These are phyloP conservation scores for Stemphylium lycopersici DNA, from an alignment of 2,329 filamentous ascomycete species.

Conservation along the genomic window DNA sequence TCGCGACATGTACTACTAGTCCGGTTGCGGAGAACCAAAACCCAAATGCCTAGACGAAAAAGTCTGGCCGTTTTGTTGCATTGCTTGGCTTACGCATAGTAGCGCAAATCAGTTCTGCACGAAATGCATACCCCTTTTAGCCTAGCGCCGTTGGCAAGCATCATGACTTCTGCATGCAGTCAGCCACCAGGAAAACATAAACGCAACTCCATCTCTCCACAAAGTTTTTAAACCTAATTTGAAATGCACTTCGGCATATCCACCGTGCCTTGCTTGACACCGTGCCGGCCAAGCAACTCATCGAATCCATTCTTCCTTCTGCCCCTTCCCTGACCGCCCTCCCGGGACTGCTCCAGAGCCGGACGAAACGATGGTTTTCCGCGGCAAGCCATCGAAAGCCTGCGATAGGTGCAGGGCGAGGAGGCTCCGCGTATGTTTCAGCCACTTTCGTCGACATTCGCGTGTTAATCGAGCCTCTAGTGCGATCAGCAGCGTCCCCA, in stretches of 20 bases:
- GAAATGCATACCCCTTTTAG: constrained; percentile 4
- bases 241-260: not conserved
- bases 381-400: constrained; percentile 28
- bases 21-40: too few relatives aligned
- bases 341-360: not conserved
- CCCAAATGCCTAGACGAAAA: too few relatives aligned
- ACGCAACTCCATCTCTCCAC: too few relatives aligned
- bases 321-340: too few relatives aligned
- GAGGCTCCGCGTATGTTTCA: constrained; percentile 16
- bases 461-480: constrained; percentile 13
- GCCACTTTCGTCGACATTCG: not conserved
- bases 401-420: constrained; percentile 27
- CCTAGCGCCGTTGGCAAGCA: not conserved
- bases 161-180: not conserved
- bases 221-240: not conserved
- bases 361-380: constrained; percentile 15
- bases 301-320: not conserved
- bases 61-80: too few relatives aligned
- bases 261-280: not conserved
- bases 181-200: not conserved
- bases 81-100: too few relatives aligned
- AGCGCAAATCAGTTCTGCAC: constrained; percentile 1
- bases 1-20: too few relatives aligned
- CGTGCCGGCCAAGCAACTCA: not conserved
- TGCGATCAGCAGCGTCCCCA: constrained; percentile 30